Evolutionary conservation across 371 early-diverging fungal species (phyloP), one percentile per base, ranked within the genome.

Genomic region (Mortierella sp.): DNA sequence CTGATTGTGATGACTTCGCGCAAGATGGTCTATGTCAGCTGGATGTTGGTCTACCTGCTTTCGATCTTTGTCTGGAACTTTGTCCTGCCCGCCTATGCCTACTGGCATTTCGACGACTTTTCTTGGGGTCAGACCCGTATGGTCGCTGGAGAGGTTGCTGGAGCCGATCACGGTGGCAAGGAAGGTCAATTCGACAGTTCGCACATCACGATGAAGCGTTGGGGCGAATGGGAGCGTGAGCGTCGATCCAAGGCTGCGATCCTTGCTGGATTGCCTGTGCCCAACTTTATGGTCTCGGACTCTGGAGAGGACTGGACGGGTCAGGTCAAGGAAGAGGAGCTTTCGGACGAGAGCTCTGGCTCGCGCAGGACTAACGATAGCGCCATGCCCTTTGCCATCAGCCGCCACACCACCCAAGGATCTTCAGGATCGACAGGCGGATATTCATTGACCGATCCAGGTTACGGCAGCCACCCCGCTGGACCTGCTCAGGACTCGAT

Each of bases 31-130:
- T 98, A 99, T 88, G 93, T 99, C 13, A 93, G 95, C 34, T 99
- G 99, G 99, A 98, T 99, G 96, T 46, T 98, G 51, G 93, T 99
- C 53, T 99, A 99, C 87, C 90, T 99, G 34, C 48, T 96, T 72
- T 95, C 97, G 50, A 89, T 99, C 67, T 98, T 98, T 8, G 94
- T 99, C n/a, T 99, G 99, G 99, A 98, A 98, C 88, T 96, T 98
- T 88, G 94, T 98, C 14, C 91, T 99, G 21, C 99, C 99, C 2
- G 90, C 96, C 0, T 99, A 99, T 83, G 98, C 99, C 11, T 99
- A 95, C 90, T 99, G 99, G 99, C 98, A 98, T 88, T 99, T 99
- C 90, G 99, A 99, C 88, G 99, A 99, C 84, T 99, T 99, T 82
- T 94, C 95, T 5, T 99, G 99, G 99, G 99, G 99, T 13, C 95